Evolutionary conservation across 140 eudicot species (phyloP).

Genomic region (Ambrosia hybrid): DNA sequence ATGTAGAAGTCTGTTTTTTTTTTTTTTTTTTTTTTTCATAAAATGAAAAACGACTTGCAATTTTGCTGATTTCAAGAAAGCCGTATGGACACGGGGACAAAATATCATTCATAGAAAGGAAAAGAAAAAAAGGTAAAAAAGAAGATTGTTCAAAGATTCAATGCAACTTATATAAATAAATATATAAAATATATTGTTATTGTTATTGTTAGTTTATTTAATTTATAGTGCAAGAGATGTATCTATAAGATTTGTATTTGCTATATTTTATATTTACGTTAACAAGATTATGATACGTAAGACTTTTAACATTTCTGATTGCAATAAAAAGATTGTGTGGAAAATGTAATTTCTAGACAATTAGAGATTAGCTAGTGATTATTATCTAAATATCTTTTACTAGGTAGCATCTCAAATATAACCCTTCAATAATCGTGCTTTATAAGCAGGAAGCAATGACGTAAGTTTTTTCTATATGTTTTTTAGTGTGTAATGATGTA

Average conservation of each 20-base stretch:
- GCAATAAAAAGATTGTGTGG: background rate
- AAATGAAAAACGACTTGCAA: constrained; percentile 3
- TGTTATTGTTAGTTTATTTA: background rate
- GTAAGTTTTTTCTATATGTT: too few species aligned
- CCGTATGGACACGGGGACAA: constrained; percentile 31
- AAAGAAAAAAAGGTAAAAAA: constrained; percentile 8
- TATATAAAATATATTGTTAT: background rate
- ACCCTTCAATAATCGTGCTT: too few species aligned
- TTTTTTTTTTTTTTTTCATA: constrained; percentile 24
- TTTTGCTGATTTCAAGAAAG: constrained; percentile 31
- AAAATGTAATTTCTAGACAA: background rate
- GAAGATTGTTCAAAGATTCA: constrained; percentile 30
- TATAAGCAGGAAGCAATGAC: too few species aligned
- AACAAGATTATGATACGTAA: too few species aligned
- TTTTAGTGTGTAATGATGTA: too few species aligned
- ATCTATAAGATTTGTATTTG: too few species aligned
- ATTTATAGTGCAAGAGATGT: background rate
- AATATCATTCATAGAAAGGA: constrained; percentile 11
- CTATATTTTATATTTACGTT: too few species aligned
- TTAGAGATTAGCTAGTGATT: too few species aligned
- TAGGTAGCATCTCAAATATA: too few species aligned
- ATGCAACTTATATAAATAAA: background rate
- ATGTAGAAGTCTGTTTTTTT: constrained; percentile 22
- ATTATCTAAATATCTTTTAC: too few species aligned
- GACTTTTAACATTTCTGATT: background rate